Conservation (phyloP, 116 monocot species). For the Cymodocea nodosa region DNA sequence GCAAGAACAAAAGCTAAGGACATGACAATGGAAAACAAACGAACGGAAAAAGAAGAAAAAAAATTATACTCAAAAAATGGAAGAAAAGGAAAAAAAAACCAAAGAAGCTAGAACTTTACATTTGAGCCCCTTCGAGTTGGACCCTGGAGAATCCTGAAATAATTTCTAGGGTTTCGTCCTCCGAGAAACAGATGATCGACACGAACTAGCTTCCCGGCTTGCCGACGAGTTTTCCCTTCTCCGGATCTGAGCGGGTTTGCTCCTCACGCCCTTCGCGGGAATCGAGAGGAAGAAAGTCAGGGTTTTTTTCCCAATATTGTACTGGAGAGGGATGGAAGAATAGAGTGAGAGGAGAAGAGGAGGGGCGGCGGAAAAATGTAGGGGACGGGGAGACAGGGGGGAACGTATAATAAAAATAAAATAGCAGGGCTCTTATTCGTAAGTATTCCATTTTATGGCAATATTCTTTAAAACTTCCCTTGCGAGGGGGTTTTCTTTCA, state of each 20-base stretch:
- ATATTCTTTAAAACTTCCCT: too few relatives aligned
- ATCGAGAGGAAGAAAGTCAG: slow-evolving; percentile 1
- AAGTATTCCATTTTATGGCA: too few relatives aligned
- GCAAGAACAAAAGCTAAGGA: not conserved
- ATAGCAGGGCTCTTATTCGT: not conserved
- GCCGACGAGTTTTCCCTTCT: not conserved
- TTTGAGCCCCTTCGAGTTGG: not conserved
- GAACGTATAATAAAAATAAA: slow-evolving; percentile 1
- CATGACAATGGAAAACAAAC: not conserved
- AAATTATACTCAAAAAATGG: not conserved
- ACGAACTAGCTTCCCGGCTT: not conserved
- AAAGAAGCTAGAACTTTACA: not conserved
- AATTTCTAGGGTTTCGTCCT: slow-evolving; percentile 5
- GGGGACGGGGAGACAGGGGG: not conserved
- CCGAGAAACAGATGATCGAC: not conserved
- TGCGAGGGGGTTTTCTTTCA: too few relatives aligned
- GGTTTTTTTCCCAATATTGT: not conserved
- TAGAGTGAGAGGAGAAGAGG: slow-evolving; percentile 8
- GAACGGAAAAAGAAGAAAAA: not conserved
- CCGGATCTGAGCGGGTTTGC: not conserved
- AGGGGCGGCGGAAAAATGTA: not conserved
- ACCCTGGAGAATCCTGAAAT: slow-evolving; percentile 5
- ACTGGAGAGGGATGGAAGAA: slow-evolving; percentile 5
- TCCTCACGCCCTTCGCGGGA: not conserved
- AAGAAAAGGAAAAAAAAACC: not conserved